A percentile compares a stretch with the other conserved stretches of the same genome.
Conservation (phyloP, 345 rosid species). For the Bretschneidera sinensis region DNA sequence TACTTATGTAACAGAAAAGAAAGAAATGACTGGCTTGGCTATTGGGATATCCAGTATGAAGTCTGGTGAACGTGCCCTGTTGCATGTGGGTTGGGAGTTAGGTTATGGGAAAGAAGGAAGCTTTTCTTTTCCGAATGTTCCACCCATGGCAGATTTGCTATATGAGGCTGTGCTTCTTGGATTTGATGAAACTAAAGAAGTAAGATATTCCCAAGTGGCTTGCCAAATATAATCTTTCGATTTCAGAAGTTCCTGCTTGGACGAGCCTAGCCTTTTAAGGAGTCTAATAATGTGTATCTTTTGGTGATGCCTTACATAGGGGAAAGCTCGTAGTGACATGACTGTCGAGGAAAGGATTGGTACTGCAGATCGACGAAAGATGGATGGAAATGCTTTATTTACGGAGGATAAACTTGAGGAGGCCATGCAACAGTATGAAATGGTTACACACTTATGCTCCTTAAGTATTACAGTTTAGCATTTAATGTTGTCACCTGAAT, state of each 20-base stretch:
- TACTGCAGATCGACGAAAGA: slow-evolving; percentile 86
- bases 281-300: slow-evolving; percentile 3
- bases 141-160: slow-evolving; percentile 80
- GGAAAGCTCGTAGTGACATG: slow-evolving; percentile 91
- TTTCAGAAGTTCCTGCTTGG: slow-evolving; percentile 6
- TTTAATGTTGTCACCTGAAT: neutral
- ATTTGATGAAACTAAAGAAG: slow-evolving; percentile 93
- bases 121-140: slow-evolving; percentile 95
- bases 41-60: slow-evolving; percentile 84
- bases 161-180: slow-evolving; percentile 95
- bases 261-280: neutral
- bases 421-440: slow-evolving; percentile 98
- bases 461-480: neutral
- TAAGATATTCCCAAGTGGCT: slow-evolving; percentile 29
- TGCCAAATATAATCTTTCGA: neutral
- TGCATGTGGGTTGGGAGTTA: slow-evolving; percentile 85
- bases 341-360: slow-evolving; percentile 97
- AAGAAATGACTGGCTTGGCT: slow-evolving; percentile 86
- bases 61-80: slow-evolving; percentile 78
- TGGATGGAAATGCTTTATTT: slow-evolving; percentile 83
- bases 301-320: slow-evolving; percentile 39
- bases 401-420: slow-evolving; percentile 83
- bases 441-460: slow-evolving; percentile 50
- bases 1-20: slow-evolving; percentile 58
- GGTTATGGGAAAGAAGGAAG: slow-evolving; percentile 93